phyloP scores from a whole-genome alignment of 139 green algal genomes.

The Micractinium conductrix region DNA sequence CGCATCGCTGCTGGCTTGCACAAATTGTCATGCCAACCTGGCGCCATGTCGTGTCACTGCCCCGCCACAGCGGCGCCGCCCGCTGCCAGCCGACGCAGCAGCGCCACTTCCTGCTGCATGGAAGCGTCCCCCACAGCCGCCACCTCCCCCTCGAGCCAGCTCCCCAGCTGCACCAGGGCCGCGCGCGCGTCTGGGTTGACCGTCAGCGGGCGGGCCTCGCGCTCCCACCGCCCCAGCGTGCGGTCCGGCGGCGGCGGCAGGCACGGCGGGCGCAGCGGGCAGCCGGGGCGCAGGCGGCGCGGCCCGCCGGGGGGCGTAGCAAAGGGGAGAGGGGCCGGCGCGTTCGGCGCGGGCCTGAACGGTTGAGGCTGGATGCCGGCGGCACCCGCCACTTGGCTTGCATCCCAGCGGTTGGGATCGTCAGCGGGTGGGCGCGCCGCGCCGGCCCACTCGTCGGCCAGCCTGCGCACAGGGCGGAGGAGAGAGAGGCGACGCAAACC shows the following conservation, averaged over 20 bases:
- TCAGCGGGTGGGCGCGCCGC: not conserved
- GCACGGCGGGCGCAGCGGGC: slow-evolving; percentile 14
- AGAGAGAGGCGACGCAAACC: not conserved
- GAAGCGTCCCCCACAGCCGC: slow-evolving; percentile 3
- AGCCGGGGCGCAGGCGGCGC: slow-evolving; percentile 16
- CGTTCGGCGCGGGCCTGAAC: not conserved
- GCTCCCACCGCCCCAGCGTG: slow-evolving; percentile 9
- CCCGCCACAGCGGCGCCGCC: too few species aligned
- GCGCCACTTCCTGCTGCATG: slow-evolving; percentile 26
- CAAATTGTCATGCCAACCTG: not conserved
- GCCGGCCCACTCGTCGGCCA: slow-evolving; percentile 17
- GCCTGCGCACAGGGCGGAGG: not conserved
- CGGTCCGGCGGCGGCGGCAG: not conserved
- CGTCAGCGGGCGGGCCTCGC: not conserved
- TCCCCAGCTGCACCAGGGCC: not conserved
- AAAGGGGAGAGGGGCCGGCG: not conserved
- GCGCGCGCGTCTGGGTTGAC: not conserved
- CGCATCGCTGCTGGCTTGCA: not conserved
- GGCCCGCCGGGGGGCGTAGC: not conserved
- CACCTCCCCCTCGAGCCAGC: slow-evolving; percentile 4
- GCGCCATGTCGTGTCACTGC: too few species aligned
- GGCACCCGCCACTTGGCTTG: not conserved
- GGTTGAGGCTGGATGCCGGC: too few species aligned
- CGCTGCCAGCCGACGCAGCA: slow-evolving; percentile 20
- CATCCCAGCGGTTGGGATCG: not conserved